Conservation (phyloP, 2,329 filamentous ascomycete species). For the Immersiporthe knoxdaviesiana region DNA sequence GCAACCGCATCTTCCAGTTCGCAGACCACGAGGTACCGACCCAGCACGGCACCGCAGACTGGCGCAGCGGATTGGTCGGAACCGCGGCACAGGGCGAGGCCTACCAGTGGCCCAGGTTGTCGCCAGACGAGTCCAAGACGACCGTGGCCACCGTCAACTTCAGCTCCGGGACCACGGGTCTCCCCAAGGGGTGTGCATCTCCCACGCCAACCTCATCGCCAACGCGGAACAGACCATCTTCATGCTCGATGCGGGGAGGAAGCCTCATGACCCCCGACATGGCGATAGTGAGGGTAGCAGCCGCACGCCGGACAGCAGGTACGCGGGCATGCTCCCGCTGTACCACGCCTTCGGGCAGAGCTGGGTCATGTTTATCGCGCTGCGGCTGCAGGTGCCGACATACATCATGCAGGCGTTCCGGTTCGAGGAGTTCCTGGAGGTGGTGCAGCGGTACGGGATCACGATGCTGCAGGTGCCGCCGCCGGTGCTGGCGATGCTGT, state of each 20-base stretch:
- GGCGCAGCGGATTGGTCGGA: conserved; percentile 44
- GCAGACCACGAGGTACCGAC: conserved; percentile 43
- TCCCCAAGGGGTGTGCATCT: conserved; percentile 55
- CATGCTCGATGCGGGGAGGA: conserved; percentile 46
- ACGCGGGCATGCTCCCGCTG: conserved; percentile 66
- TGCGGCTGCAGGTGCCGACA: conserved; percentile 42
- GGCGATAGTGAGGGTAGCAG: conserved; percentile 27
- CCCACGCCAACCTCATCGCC: conserved; percentile 52
- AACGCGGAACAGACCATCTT: conserved; percentile 52
- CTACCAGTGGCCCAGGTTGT: conserved; percentile 48
- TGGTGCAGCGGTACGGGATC: conserved; percentile 55
- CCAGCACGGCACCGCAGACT: conserved; percentile 44
- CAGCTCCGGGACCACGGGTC: conserved; percentile 54
- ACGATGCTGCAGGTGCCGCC: conserved; percentile 59
- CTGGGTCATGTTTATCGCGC: conserved; percentile 52
- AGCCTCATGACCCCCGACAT: conserved; percentile 39
- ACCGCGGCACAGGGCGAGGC: conserved; percentile 36
- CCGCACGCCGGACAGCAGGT: conserved; percentile 50
- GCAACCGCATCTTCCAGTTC: conserved; percentile 51
- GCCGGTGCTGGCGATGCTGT: conserved; percentile 61
- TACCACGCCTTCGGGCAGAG: conserved; percentile 65
- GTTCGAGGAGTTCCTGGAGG: conserved; percentile 55
- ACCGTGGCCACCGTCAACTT: conserved; percentile 42
- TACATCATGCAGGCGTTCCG: conserved; percentile 62
- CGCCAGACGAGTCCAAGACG: conserved; percentile 39